Conservation (phyloP, 2,329 filamentous ascomycete species). For the Paecilomyces niveus region DNA sequence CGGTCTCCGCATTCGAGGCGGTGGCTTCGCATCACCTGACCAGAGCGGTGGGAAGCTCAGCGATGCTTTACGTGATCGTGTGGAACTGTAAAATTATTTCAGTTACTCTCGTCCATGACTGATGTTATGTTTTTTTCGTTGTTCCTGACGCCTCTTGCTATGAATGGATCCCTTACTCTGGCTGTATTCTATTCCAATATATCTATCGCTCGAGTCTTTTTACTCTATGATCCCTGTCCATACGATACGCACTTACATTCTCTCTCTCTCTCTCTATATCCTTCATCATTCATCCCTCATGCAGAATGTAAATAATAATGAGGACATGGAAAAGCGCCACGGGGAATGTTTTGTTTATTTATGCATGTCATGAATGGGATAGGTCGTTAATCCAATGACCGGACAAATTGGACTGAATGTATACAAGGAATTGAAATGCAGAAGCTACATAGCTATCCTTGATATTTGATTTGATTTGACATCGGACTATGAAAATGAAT, state of each 20-base stretch:
- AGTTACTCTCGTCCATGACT: background rate
- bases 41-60: background rate
- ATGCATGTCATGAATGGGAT: background rate
- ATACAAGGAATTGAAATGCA: too few relatives aligned
- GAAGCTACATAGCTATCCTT: too few relatives aligned
- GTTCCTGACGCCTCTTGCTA: background rate
- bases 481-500: background rate
- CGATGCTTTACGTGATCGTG: background rate
- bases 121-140: background rate
- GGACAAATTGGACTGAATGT: too few relatives aligned
- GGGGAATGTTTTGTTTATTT: background rate
- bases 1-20: constrained; percentile 62
- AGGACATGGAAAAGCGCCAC: background rate
- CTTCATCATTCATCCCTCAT: background rate
- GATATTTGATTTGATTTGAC: background rate
- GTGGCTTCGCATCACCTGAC: constrained; percentile 14
- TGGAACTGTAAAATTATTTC: background rate
- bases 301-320: background rate
- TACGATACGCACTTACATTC: background rate
- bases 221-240: too few relatives aligned
- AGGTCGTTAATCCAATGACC: too few relatives aligned
- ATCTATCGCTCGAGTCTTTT: background rate
- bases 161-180: background rate
- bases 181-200: background rate
- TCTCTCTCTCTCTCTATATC: background rate